These are phyloP conservation scores for Cruciata laevipes DNA, from an alignment of 257 asterid species.

Conservation along the genomic window DNA sequence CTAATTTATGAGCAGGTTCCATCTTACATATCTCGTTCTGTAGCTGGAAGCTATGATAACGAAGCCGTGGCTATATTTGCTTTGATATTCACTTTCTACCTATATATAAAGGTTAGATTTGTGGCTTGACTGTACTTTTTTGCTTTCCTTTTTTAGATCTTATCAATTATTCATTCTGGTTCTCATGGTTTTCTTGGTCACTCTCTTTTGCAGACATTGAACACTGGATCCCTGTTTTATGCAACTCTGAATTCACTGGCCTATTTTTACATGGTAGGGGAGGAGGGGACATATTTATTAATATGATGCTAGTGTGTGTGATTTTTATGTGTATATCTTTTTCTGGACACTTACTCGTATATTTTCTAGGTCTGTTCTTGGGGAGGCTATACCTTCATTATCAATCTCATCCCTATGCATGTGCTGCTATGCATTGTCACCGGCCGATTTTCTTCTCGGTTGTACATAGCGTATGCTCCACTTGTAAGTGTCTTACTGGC, in stretches of 20 bases:
- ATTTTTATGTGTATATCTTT: background rate
- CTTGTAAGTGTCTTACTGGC: slow-evolving; percentile 55
- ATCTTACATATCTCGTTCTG: slow-evolving; percentile 97
- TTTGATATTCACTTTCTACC: slow-evolving; percentile 88
- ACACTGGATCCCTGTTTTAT: slow-evolving; percentile 95
- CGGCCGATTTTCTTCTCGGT: slow-evolving; percentile 94
- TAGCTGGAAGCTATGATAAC: slow-evolving; percentile 99
- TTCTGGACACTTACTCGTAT: background rate
- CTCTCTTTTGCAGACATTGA: slow-evolving; percentile 65
- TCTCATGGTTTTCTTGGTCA: background rate
- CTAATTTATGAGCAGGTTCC: slow-evolving; percentile 64
- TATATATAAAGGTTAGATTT: slow-evolving; percentile 74
- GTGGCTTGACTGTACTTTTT: slow-evolving; percentile 12
- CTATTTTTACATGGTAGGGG: slow-evolving; percentile 90
- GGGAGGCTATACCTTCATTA: slow-evolving; percentile 99
- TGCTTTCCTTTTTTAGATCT: slow-evolving; percentile 5
- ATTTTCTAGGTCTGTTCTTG: slow-evolving; percentile 89
- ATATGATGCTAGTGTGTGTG: background rate
- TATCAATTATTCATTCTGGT: background rate
- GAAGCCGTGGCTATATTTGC: slow-evolving; percentile 99
- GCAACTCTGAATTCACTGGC: slow-evolving; percentile 90
- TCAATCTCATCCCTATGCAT: slow-evolving; percentile 98
- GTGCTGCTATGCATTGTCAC: slow-evolving; percentile 92
- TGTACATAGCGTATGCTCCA: slow-evolving; percentile 97
- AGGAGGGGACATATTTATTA: background rate